Conservation (phyloP, 1,139 yeast species). For the Kodamaea sp. region DNA sequence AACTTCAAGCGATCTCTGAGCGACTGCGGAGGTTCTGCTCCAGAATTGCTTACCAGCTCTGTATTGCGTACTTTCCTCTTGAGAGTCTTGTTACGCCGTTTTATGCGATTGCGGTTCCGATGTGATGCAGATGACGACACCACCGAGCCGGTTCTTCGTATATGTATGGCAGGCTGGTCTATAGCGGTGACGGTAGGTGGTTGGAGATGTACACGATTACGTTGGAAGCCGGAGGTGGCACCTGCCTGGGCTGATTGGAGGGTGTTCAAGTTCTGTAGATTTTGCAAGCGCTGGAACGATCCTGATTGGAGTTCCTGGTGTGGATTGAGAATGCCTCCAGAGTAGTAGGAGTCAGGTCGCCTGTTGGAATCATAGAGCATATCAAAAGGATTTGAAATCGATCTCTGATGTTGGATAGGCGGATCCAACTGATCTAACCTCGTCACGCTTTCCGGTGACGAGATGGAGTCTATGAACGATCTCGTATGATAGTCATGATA, state of each 20-base stretch:
- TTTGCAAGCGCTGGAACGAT: not conserved
- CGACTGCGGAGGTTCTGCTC: not conserved
- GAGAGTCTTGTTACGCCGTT: slow-evolving; percentile 32
- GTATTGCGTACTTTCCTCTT: slow-evolving; percentile 15
- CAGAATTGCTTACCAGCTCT: slow-evolving; percentile 4
- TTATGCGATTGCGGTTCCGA: slow-evolving; percentile 32
- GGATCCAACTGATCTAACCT: slow-evolving; percentile 4
- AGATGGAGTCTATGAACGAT: slow-evolving; percentile 8
- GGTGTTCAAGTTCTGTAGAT: not conserved
- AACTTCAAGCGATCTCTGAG: slow-evolving; percentile 17
- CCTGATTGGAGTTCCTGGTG: not conserved
- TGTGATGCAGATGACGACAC: slow-evolving; percentile 35
- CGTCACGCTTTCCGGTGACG: slow-evolving; percentile 9
- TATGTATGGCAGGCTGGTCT: slow-evolving; percentile 20
- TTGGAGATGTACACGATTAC: not conserved
- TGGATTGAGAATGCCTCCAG: not conserved
- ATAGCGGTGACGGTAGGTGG: slow-evolving; percentile 28
- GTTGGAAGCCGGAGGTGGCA: not conserved
- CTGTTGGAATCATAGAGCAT: slow-evolving; percentile 6
- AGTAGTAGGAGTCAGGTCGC: not conserved
- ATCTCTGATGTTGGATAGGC: slow-evolving; percentile 6
- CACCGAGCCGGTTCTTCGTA: slow-evolving; percentile 31
- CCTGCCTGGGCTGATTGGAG: not conserved
- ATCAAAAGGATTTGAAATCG: slow-evolving; percentile 11
- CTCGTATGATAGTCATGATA: slow-evolving; percentile 8